Base-by-base conservation (phyloP, 768 basidiomycete genomes). In the Amanita phalloides region DNA sequence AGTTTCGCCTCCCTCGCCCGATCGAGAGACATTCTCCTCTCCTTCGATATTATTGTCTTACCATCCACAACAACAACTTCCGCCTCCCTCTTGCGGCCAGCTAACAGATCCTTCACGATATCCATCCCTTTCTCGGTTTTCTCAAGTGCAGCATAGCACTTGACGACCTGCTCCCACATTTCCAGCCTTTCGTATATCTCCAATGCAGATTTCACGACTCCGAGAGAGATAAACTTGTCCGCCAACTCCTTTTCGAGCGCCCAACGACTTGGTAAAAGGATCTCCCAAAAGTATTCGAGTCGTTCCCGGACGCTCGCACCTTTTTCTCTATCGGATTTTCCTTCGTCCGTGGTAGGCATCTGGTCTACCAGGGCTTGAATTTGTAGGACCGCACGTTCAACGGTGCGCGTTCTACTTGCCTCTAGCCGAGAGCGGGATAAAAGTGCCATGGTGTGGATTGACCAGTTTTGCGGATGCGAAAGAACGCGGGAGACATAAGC, bases 131-230 rank as follows among this genome's bases (percentile, higher is more conserved):
- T 82, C 49, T 90, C 89, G 8, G 77, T 78, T 57, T 78, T 71
- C 57, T 95, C 93, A 68, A 94, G 75, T 14, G 82, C 71, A 54
- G 84, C 82, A 73, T 86, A 90, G 66, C 95, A 98, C 55, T 77
- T 74, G 39, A 92, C 91, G 6, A 90, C 93, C 56, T 97, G 90
- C 68, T 96, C 96, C 94, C 94, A 99, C 92, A 97, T 92, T 69
- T 98, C 93, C 54, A 97, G 72, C 33, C 90, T 77, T 67, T 91
- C 86, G 62, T 92, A 98, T 51, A 97, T 94, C 64, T 88, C 94
- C 45, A 98, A 71, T 0, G 96, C 94, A 4, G 89, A 92, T 58
- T 84, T 84, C 54, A 88, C 74, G 51, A 95, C 91, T 13, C 96
- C 96, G 45, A 98, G 72, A 42, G 80, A 76, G 57, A 93, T 70